Percentiles rank a stretch among this genome's conserved stretches.
Conservation (phyloP, 129 eudicot genomes). For the Artemisia argyi region DNA sequence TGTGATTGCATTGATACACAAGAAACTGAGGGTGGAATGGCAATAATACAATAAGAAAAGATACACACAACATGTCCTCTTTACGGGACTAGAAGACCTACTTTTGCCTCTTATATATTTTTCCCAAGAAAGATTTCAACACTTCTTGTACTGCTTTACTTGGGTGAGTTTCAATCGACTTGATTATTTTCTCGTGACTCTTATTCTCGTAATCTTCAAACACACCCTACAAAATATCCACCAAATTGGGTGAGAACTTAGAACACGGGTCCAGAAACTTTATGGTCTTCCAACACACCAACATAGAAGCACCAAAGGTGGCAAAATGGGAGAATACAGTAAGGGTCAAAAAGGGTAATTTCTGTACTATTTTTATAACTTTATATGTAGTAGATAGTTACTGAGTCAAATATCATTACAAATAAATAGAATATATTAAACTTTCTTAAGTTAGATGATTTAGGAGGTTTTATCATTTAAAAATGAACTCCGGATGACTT, state of each 20-base stretch:
- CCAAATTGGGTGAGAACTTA: background rate
- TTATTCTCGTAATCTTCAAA: constrained; percentile 60
- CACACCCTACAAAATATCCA: constrained; percentile 44
- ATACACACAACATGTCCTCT: constrained; percentile 16
- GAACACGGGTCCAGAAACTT: background rate
- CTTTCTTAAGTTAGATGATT: background rate
- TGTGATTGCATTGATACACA: background rate
- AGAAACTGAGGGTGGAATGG: background rate
- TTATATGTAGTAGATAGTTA: too few species aligned
- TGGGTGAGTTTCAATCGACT: constrained; percentile 71
- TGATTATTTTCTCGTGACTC: constrained; percentile 58
- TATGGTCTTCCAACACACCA: background rate
- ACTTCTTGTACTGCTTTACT: constrained; percentile 70
- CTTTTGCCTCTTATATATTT: constrained; percentile 73
- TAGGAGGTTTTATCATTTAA: background rate
- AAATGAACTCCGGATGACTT: background rate
- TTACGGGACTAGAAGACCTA: constrained; percentile 14
- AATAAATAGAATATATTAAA: too few species aligned
- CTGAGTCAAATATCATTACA: too few species aligned
- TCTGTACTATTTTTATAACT: background rate
- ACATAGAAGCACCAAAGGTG: background rate
- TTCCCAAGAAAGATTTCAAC: constrained; percentile 65
- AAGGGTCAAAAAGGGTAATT: background rate
- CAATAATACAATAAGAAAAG: constrained; percentile 4
- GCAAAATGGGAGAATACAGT: background rate